Base-by-base conservation (phyloP, 2,329 filamentous ascomycete species). In the Calonectria naviculata region DNA sequence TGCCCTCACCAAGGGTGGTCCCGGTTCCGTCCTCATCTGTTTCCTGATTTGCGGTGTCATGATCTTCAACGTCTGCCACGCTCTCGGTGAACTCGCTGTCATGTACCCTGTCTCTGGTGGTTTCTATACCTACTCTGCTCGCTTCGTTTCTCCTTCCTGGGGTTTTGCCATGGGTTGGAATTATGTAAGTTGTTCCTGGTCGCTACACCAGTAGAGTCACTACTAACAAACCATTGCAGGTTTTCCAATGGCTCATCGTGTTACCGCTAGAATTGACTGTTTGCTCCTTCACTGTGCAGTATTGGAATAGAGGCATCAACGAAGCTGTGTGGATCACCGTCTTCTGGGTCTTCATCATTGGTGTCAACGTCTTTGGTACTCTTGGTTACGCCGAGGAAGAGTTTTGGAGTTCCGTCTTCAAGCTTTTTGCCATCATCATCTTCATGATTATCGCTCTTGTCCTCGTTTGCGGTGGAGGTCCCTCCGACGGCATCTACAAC, bases 381-480 rank as follows among this genome's bases (percentile, higher is more conserved):
- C 81, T 87, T 0, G 87, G 87, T 2, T 89, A 85, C 62, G 87
- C 83, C 49, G 88, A 87, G 77, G 89, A 91, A 64, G 89, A 91
- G 76, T 91, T 91, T 71, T 81, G 86, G 76, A 84, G 89, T 1
- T 87, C 87, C 4, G 77, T 84, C 47, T 85, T 91, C 75, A 92
- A 92, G 81, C 85, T 92, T 24, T 76, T 81, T 17, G 89, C 90
- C 19, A 89, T 88, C 31, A 75, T 89, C 54, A 87, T 92, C 67
- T 92, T 92, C 81, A 92, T 93, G 83, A 84, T 93, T 73, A 83
- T 92, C 58, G 87, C 86, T 42, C 80, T 92, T 21, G 82, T 92
- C 46, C 84, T 92, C 47, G 87, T 90, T 70, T 85, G 85, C 60
- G 90, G 90, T 29, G 90, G 90, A 29, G 90, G 89, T 0, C 89